Conservation (phyloP, 495 filamentous ascomycete species). For the Neurospora pannonica region DNA sequence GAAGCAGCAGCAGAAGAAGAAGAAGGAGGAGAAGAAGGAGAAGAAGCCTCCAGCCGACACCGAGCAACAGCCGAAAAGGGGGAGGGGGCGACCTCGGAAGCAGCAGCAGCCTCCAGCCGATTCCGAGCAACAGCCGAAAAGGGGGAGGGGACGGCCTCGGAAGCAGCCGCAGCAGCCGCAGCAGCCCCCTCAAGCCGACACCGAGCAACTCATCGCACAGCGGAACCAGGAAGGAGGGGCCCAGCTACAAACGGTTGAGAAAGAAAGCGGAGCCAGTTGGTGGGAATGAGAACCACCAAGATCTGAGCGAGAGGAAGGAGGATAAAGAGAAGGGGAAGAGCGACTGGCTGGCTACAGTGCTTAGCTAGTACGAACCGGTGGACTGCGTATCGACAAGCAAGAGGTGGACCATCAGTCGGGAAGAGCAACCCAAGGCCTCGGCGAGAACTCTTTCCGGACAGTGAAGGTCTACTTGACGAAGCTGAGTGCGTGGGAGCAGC, state of each 20-base stretch:
- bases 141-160: neutral
- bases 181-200: neutral
- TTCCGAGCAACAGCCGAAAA: neutral
- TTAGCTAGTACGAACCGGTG: neutral
- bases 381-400: neutral
- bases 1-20: neutral
- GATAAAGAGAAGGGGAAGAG: neutral
- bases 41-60: neutral
- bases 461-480: neutral
- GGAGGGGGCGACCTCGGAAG: neutral
- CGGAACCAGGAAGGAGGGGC: neutral
- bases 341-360: neutral
- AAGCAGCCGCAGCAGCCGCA: neutral
- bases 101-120: neutral
- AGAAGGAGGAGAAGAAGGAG: neutral
- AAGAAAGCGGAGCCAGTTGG: neutral
- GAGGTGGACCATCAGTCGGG: neutral
- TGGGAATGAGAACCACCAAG: neutral
- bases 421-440: neutral
- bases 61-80: neutral
- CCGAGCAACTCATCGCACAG: neutral
- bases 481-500: neutral
- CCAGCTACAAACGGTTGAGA: neutral
- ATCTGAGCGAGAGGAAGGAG: neutral
- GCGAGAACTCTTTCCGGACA: neutral